Evolutionary conservation across 768 basidiomycete species (phyloP).

Genomic region (Pleurotus djamor): DNA sequence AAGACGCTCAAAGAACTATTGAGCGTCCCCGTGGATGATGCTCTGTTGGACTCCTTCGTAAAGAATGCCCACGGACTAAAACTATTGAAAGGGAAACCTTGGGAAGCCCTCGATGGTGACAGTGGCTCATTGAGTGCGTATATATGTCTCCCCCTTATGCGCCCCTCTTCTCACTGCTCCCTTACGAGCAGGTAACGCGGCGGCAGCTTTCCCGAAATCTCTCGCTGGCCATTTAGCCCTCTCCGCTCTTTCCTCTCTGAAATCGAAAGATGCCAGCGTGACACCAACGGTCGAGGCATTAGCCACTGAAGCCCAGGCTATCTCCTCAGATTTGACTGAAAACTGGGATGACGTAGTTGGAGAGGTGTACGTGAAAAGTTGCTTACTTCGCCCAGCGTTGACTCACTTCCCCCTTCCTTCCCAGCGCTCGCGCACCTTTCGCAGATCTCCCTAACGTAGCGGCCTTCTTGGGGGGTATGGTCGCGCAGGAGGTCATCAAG

Average conservation of each 20-base stretch:
- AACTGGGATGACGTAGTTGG: slow-evolving; percentile 61
- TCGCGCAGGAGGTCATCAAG: slow-evolving; percentile 97
- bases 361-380: slow-evolving; percentile 63
- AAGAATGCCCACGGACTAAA: slow-evolving; percentile 78
- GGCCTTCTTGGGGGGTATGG: slow-evolving; percentile 89
- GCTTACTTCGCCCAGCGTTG: neutral
- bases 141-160: slow-evolving; percentile 6
- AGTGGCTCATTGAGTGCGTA: slow-evolving; percentile 41
- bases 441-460: slow-evolving; percentile 93
- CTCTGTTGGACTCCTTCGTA: slow-evolving; percentile 67
- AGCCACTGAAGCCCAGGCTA: slow-evolving; percentile 42
- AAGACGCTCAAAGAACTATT: slow-evolving; percentile 49
- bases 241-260: slow-evolving; percentile 49
- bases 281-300: slow-evolving; percentile 50
- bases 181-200: slow-evolving; percentile 33
- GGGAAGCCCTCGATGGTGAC: slow-evolving; percentile 55
- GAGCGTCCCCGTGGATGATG: slow-evolving; percentile 43
- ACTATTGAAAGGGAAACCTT: slow-evolving; percentile 60
- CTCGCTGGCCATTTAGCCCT: slow-evolving; percentile 71
- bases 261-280: slow-evolving; percentile 23
- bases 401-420: slow-evolving; percentile 11
- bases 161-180: neutral
- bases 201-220: slow-evolving; percentile 46
- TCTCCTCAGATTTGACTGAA: slow-evolving; percentile 53
- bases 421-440: slow-evolving; percentile 73